Percentiles rank a stretch among this genome's conserved stretches.
Conservation (phyloP, 2,329 filamentous ascomycete genomes). For the Aspergillus spinulosporus region DNA sequence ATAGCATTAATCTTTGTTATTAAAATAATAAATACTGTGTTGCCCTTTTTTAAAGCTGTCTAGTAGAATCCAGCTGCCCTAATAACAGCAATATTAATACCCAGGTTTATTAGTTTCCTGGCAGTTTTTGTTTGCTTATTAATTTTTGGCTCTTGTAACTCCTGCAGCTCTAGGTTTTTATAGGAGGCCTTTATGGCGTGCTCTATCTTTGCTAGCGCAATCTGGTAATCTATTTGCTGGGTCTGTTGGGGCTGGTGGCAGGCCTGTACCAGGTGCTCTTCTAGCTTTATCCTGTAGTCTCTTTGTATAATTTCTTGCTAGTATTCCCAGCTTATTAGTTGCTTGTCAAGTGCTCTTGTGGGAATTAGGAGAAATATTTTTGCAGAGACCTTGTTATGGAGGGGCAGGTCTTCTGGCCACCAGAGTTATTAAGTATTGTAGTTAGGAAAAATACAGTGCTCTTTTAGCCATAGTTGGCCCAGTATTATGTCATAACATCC, state of each 20-base stretch:
- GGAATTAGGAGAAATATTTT: not conserved
- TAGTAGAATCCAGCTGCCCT: too few species aligned
- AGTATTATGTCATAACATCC: not conserved
- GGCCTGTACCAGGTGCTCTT: not conserved
- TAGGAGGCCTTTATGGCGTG: too few species aligned
- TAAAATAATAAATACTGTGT: too few species aligned
- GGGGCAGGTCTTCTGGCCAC: not conserved
- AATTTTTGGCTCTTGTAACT: not conserved
- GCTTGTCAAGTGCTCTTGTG: not conserved
- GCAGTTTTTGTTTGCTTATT: not conserved
- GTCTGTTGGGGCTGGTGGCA: not conserved
- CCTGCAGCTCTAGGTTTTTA: not conserved
- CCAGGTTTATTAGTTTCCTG: not conserved
- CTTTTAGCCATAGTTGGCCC: not conserved
- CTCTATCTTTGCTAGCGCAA: not conserved
- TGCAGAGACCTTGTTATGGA: not conserved
- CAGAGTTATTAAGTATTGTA: not conserved
- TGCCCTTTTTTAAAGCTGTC: too few species aligned
- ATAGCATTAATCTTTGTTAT: not conserved
- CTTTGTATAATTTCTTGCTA: not conserved
- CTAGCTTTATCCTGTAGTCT: not conserved
- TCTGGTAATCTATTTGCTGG: not conserved
- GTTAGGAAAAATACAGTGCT: not conserved
- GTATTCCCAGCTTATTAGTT: not conserved
- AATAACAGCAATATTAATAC: not conserved